Conservation (phyloP, 495 filamentous ascomycete species). For the Penicillium crystallinum region DNA sequence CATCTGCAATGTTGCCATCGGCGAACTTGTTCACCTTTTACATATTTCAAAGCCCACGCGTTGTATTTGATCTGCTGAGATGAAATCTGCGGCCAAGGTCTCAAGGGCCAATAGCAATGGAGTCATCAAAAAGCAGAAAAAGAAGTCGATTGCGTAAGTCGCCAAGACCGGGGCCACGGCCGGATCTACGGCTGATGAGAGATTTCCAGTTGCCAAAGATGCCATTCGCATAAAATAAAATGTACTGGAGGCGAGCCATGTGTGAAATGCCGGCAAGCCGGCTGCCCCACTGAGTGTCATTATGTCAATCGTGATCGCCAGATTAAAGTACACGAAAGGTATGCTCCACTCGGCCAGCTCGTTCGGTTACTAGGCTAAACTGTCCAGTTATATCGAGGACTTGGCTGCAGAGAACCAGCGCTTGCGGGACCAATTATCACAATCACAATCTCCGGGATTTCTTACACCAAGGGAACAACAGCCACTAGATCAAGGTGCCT, state of each 20-base stretch:
- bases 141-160: conserved; percentile 28
- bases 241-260: conserved; percentile 35
- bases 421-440: conserved; percentile 18
- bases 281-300: conserved; percentile 21
- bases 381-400: conserved; percentile 24
- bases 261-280: conserved; percentile 22
- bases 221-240: conserved; percentile 35
- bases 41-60: background rate
- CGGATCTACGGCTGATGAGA: background rate
- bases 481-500: conserved; percentile 1
- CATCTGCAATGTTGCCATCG: too few species aligned
- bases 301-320: conserved; percentile 35
- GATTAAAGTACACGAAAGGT: conserved; percentile 33
- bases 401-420: conserved; percentile 22
- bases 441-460: conserved; percentile 1
- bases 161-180: too few species aligned
- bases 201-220: conserved; percentile 29
- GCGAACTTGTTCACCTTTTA: background rate
- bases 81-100: background rate
- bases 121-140: conserved; percentile 19
- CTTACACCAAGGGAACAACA: background rate
- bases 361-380: background rate
- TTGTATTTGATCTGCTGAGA: background rate
- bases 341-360: background rate
- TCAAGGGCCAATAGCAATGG: background rate